Base-by-base conservation (phyloP, 73 alveolate genomes). In the Symbiodinium pilosum region DNA sequence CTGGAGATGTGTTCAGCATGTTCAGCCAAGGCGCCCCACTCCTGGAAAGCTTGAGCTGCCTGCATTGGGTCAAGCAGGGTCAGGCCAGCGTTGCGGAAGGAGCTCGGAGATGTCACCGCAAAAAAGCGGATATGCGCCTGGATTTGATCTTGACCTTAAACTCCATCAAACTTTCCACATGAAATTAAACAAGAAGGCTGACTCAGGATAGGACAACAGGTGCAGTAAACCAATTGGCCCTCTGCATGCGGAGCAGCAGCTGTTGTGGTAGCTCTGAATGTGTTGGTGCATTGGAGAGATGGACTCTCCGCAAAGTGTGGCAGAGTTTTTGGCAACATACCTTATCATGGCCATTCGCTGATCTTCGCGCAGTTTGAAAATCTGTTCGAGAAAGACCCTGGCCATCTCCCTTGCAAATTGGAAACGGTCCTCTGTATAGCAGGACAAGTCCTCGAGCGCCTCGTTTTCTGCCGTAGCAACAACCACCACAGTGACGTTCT, bases 91-190 rank as follows among this genome's bases (percentile, higher is more conserved):
- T 14, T 64, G 39, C 12, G 81, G 81, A 64, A 64, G 81, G 81
- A 64, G 81, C 81, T 64, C 21, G 97, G 89, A 43, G 97, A 36
- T 14, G 97, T 91, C 83, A 91, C 12, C 3, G 97, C 77, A 88
- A 91, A 91, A 52, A 91, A 91, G 34, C 97, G 97, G 88, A 91
- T 91, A 54, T 91, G 97, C 51, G 97, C 95, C 87, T 89, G 69
- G 20, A n/a, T 64, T 38, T 64, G 81, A 32, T 38, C 41, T 64
- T 28, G 81, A 64, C 81, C 81, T 64, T 47, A 9, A n/a, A n/a
- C n/a, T n/a, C n/a, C n/a, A n/a, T n/a, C n/a, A n/a, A n/a, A n/a
- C n/a, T n/a, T n/a, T n/a, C n/a, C n/a, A n/a, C n/a, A n/a, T n/a
- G n/a, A n/a, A n/a, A n/a, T n/a, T n/a, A n/a, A n/a, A n/a, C n/a